Evolutionary conservation across 495 filamentous ascomycete species (phyloP), one percentile per base, ranked within the genome.

Genomic region (Penicillium coprophilum): DNA sequence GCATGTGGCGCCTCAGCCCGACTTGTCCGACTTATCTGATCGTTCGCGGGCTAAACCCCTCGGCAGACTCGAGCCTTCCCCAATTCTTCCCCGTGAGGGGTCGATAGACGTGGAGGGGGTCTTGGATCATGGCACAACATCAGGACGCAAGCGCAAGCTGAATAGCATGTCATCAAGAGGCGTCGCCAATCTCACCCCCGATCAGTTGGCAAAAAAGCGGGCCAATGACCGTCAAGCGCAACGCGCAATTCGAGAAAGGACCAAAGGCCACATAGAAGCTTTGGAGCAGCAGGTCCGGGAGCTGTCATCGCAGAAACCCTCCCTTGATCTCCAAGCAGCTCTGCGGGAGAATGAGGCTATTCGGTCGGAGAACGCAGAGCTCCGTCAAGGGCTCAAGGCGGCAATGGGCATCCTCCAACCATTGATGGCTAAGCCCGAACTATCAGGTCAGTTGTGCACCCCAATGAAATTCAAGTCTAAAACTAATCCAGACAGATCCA

Each of bases 191-290:
- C 80, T 91, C 57, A 88, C 85, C 12, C 82, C 84, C n/a, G 80
- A 85, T 23, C 87, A 91, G 66, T 76, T 89, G 46, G 85, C 81
- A 7, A 83, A 87, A 65, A 96, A 96, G 71, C 82, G 91, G 53
- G 90, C 89, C 64, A 95, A 95, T 70, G 91, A 96, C 67, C 83
- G 91, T 39, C 89, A 92, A 71, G 91, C 91, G 17, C 91, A 96
- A 69, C 83, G 89, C 47, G 89, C 89, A 17, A 96, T 95, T 55
- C 81, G 91, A 15, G 86, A 90, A 62, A 80, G 91, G 55, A 95
- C 87, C 11, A 92, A 91, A 62, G 78, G 84, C 52, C 87, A 91
- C 63, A 94, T 95, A 58, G 89, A 92, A 50, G 77, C 72, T 20
- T 77, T 96, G 20, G 88, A 95, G 71, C 77, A 78, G 48, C 82